Evolutionary conservation across 768 basidiomycete species (phyloP).

Genomic region (Dictyophora rubrovolvata): DNA sequence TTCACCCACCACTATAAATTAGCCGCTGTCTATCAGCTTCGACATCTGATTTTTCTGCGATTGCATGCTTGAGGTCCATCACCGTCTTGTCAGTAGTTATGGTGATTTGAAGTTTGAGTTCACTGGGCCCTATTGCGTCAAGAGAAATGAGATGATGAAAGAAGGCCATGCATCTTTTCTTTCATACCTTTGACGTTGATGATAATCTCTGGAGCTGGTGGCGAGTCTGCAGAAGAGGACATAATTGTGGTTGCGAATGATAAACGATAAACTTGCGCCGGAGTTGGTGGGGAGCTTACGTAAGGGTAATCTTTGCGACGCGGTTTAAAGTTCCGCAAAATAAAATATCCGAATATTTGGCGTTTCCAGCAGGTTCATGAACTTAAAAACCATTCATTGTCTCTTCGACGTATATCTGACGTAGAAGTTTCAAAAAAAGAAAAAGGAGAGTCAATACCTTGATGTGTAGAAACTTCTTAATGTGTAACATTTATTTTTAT

Average conservation of each 20-base stretch:
- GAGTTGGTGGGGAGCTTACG: background rate
- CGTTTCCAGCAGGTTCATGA: background rate
- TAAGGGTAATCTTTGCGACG: background rate
- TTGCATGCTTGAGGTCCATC: constrained; percentile 79
- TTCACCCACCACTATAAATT: constrained; percentile 75
- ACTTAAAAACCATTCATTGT: background rate
- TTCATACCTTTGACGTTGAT: constrained; percentile 59
- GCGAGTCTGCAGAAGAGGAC: constrained; percentile 11
- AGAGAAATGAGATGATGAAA: background rate
- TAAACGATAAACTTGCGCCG: background rate
- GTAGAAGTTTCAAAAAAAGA: background rate
- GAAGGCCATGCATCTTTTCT: background rate
- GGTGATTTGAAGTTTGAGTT: constrained; percentile 83
- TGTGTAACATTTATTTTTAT: no score
- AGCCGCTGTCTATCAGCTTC: constrained; percentile 80
- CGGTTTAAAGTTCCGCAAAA: background rate
- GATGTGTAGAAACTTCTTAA: no score
- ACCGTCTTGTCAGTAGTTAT: constrained; percentile 81
- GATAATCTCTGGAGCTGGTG: constrained; percentile 43
- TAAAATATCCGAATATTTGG: background rate
- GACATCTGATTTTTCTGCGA: constrained; percentile 79
- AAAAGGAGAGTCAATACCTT: no score
- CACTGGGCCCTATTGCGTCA: constrained; percentile 60
- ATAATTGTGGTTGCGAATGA: background rate
- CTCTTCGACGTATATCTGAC: background rate